Evolutionary conservation across 805 yeast species (phyloP).

Genomic region (Saturnispora serradocipensis): DNA sequence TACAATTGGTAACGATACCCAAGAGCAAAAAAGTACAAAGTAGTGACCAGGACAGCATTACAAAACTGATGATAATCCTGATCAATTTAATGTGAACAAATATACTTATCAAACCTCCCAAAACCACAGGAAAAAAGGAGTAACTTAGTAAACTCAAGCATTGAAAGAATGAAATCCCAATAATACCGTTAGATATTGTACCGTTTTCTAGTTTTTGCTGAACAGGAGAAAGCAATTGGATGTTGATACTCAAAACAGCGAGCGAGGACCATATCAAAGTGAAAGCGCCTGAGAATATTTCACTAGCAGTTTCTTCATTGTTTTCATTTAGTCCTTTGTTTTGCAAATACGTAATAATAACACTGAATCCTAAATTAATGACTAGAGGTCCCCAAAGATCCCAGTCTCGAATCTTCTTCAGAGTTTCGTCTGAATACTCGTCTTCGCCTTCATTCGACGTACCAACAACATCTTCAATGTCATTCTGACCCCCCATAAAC

Average conservation of each 20-base stretch:
- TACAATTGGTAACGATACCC: conserved; percentile 34
- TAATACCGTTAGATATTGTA: conserved; percentile 23
- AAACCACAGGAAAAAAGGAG: conserved; percentile 43
- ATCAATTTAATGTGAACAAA: conserved; percentile 35
- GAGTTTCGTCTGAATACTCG: conserved; percentile 28
- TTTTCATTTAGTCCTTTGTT: conserved; percentile 22
- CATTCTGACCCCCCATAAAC: conserved; percentile 12
- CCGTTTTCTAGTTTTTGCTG: conserved; percentile 24
- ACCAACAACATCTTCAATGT: conserved; percentile 19
- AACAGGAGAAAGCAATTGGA: conserved; percentile 45
- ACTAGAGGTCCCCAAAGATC: conserved; percentile 56
- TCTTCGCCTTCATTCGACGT: conserved; percentile 15
- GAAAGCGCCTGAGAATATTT: conserved; percentile 47
- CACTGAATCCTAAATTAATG: conserved; percentile 39
- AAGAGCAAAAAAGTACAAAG: conserved; percentile 43
- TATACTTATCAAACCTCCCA: conserved; percentile 39
- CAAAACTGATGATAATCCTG: conserved; percentile 32
- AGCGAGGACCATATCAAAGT: conserved; percentile 43
- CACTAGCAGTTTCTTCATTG: conserved; percentile 28
- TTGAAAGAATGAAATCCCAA: conserved; percentile 42
- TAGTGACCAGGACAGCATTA: conserved; percentile 42
- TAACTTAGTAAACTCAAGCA: conserved; percentile 50
- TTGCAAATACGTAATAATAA: conserved; percentile 38
- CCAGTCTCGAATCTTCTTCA: conserved; percentile 41
- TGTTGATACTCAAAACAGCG: conserved; percentile 41